phyloP scores from a whole-genome alignment of 306 rosid genomes.

The Mucuna pruriens region DNA sequence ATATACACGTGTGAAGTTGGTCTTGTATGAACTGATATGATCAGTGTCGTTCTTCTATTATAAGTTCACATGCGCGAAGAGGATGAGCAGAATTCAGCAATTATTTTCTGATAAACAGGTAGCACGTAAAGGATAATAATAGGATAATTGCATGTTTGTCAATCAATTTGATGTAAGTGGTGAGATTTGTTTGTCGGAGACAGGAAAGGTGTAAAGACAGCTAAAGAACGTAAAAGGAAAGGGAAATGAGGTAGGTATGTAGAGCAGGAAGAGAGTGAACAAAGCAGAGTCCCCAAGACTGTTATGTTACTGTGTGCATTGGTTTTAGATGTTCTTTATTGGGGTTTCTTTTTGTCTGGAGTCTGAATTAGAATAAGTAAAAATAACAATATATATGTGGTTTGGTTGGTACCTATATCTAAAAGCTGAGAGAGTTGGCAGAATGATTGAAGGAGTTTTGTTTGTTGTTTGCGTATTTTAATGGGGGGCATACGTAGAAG shows the following conservation, averaged over 20 bases:
- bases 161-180: neutral
- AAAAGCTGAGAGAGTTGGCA: constrained; percentile 49
- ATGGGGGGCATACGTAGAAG: constrained; percentile 32
- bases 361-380: neutral
- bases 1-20: neutral
- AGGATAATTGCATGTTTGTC: constrained; percentile 12
- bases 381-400: neutral
- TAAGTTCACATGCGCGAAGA: neutral
- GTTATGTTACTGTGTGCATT: neutral
- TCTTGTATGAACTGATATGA: neutral
- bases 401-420: constrained; percentile 27
- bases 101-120: neutral
- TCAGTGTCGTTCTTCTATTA: neutral
- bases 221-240: constrained; percentile 31
- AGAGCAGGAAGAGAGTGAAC: neutral
- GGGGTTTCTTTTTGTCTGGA: constrained; percentile 47
- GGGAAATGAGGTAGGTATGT: neutral
- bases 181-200: neutral
- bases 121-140: neutral
- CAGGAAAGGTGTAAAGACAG: constrained; percentile 10
- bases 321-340: constrained; percentile 34
- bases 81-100: neutral
- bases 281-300: neutral
- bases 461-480: constrained; percentile 29
- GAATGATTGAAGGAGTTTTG: constrained; percentile 15